Percentiles rank a stretch among this genome's conserved stretches.
Conservation (phyloP, 202 grass and related monocot genomes). For the Bolboschoenoplectus hybrid region DNA sequence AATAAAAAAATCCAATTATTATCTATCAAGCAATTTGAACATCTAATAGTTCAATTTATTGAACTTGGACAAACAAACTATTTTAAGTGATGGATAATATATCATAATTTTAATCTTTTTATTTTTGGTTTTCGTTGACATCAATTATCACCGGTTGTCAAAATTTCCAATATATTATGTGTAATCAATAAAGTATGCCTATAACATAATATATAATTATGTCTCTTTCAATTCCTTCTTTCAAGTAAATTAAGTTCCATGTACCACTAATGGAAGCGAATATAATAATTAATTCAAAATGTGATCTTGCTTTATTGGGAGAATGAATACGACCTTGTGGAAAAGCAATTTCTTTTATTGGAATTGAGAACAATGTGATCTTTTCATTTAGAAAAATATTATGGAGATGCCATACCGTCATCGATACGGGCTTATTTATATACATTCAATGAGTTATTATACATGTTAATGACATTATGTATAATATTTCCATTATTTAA, state of each 20-base stretch:
- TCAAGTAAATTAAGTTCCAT: not conserved
- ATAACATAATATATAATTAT: not conserved
- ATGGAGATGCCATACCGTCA: too few species aligned
- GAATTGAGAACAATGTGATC: not conserved
- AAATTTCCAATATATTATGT: not conserved
- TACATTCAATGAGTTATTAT: too few species aligned
- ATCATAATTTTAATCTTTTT: not conserved
- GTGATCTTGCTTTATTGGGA: not conserved
- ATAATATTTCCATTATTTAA: too few species aligned
- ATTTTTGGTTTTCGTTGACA: not conserved
- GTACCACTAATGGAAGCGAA: not conserved
- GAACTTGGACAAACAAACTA: not conserved
- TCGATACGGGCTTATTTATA: too few species aligned
- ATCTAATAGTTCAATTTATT: not conserved
- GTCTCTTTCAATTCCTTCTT: not conserved
- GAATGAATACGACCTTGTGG: not conserved
- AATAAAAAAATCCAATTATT: not conserved
- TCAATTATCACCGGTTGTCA: not conserved
- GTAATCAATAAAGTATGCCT: not conserved
- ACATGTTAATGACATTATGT: too few species aligned
- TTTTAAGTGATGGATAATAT: not conserved
- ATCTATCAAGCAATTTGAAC: not conserved
- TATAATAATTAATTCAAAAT: constrained; percentile 14
- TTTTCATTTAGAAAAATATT: too few species aligned
- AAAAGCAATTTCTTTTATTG: constrained; percentile 18